phyloP scores from a whole-genome alignment of 441 rosid genomes.

The Corymbia calophylla region DNA sequence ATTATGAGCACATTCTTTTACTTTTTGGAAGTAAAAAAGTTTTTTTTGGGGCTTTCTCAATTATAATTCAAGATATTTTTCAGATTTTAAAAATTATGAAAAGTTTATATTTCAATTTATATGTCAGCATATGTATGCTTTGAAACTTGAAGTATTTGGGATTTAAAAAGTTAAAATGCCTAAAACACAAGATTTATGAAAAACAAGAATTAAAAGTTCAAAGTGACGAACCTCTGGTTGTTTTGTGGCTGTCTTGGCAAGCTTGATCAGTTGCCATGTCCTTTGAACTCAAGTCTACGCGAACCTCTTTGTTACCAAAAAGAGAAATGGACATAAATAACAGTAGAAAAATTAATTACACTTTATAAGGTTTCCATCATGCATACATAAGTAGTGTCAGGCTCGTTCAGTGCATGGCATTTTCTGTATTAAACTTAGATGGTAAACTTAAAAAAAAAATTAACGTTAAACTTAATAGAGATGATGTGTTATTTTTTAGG shows the following conservation, averaged over 20 bases:
- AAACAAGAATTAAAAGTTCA: too few relatives aligned
- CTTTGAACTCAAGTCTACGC: too few relatives aligned
- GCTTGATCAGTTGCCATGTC: background rate
- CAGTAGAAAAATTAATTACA: background rate
- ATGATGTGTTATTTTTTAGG: too few relatives aligned
- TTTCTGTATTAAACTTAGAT: too few relatives aligned
- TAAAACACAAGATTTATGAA: background rate
- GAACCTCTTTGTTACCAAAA: background rate
- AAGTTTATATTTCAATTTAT: background rate
- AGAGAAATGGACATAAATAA: background rate
- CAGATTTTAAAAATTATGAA: background rate
- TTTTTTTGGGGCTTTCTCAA: background rate
- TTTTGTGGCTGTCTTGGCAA: background rate
- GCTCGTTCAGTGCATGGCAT: too few relatives aligned
- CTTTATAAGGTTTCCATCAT: background rate
- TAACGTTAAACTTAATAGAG: too few relatives aligned
- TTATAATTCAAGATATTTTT: background rate
- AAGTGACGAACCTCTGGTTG: background rate
- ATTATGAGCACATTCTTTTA: background rate
- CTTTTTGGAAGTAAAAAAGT: background rate
- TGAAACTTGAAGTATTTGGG: background rate
- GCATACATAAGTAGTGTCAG: too few relatives aligned
- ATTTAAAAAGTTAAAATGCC: background rate
- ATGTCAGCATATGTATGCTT: background rate
- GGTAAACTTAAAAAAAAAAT: too few relatives aligned